A percentile compares a stretch with the other conserved stretches of the same genome.
Evolutionary conservation across 768 basidiomycete species (phyloP).

Genomic region (Cystobasidium onofrii): DNA sequence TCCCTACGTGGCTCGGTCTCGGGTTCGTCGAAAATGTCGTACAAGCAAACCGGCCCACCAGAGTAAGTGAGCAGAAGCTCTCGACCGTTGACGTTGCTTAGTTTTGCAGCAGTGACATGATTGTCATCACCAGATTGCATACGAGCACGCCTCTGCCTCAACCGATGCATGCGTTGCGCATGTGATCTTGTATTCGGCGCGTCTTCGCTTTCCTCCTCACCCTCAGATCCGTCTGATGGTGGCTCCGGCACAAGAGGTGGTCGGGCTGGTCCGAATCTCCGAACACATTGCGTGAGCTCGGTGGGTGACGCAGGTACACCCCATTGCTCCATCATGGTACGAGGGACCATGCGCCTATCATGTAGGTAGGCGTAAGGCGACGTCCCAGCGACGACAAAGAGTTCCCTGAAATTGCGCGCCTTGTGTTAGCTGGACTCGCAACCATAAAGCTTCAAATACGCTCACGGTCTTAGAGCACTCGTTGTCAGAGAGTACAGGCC

Average conservation of each 20-base stretch:
- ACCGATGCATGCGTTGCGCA: neutral
- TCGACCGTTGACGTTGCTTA: conserved; percentile 25
- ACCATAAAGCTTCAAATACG: no score
- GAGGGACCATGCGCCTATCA: conserved; percentile 39
- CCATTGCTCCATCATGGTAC: conserved; percentile 33
- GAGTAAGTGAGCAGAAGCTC: conserved; percentile 38
- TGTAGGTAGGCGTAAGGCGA: conserved; percentile 39
- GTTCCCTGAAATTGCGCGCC: conserved; percentile 17
- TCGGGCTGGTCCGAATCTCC: conserved; percentile 38
- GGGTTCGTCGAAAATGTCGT: conserved; percentile 34
- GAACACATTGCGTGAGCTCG: conserved; percentile 39
- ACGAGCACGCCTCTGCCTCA: conserved; percentile 2
- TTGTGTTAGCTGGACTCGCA: no score
- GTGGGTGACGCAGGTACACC: conserved; percentile 1
- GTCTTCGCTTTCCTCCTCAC: neutral
- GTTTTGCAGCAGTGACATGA: conserved; percentile 39
- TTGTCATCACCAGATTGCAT: neutral
- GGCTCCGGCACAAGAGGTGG: neutral
- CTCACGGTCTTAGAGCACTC: conserved; percentile 33
- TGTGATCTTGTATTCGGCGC: neutral
- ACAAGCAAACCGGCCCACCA: conserved; percentile 36
- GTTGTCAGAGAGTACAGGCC: conserved; percentile 39
- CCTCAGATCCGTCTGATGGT: neutral
- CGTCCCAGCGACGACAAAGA: conserved; percentile 40
- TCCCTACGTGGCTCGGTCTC: neutral